Base-by-base conservation (phyloP, 495 filamentous ascomycete species). In the Aspergillus diversus region DNA sequence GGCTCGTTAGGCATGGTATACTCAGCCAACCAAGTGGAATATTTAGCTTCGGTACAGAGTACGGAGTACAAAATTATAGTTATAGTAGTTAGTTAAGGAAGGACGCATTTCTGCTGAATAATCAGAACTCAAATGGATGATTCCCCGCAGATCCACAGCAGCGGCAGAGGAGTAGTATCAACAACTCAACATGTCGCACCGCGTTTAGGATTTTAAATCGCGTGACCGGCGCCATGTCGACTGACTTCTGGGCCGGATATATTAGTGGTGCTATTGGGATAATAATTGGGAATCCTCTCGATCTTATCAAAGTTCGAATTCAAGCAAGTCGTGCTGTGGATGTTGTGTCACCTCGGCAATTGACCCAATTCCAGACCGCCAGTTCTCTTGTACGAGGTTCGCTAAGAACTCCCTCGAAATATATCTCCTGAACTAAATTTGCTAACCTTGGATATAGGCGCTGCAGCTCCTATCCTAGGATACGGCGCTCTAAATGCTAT, bases 401-500 rank as follows among this genome's bases (percentile, higher is more conserved):
- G 17, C 13, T 12, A 13, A 17, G 21, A 27, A 2, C 21, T 6
- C 21, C 13, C 47, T 9, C 13, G 15, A 33, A 5, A 52, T 27
- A 5, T 5, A 48, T 2, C 57, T 46, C 48, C 21, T 48, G 27
- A 6, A 15, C 16, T 8, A 17, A 17, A 46, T 33, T 52, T 57
- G 52, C 48, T 71, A 33, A 66, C 54, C 16, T 35, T 47, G 8
- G 49, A 13, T 43, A 27, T 55, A 83, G 93, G 93, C 49, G 83
- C 89, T 13, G 86, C 92, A 16, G 91, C 91, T 33, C 93, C 93
- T 0, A 86, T 96, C 51, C 77, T 96, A 32, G 90, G 90, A 73
- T 94, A 96, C 80, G 93, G 93, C 61, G 91, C 90, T 46, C 83
- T 97, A 58, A 97, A 96, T 76, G 92, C 91, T 33, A 77, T 96